These are phyloP conservation scores for Pseudoperonospora humuli DNA, from an alignment of 352 stramenopile genomes.

Conservation along the genomic window DNA sequence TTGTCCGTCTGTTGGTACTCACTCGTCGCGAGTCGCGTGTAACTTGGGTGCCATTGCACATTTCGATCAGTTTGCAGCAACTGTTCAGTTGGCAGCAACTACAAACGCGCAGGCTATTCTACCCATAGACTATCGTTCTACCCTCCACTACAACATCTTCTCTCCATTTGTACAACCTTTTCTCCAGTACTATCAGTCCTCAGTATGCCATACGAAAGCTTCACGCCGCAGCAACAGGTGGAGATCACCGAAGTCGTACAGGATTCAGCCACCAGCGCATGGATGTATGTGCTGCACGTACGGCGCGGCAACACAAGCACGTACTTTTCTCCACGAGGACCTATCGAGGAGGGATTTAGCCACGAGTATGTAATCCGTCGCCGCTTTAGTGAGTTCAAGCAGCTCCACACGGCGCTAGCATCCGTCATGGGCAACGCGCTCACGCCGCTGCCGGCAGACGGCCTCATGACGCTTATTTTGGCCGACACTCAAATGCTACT, in stretches of 20 bases:
- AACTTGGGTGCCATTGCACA: conserved; percentile 20
- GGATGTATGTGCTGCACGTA: conserved; percentile 62
- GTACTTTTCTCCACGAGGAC: conserved; percentile 24
- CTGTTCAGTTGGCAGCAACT: not conserved
- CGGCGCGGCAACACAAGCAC: conserved; percentile 26
- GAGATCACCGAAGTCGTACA: conserved; percentile 63
- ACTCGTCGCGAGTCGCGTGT: not conserved
- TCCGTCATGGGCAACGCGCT: conserved; percentile 41
- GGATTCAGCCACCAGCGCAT: conserved; percentile 39
- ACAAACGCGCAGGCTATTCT: conserved; percentile 1
- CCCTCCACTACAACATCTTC: not conserved
- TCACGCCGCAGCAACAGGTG: conserved; percentile 46
- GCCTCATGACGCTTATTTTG: conserved; percentile 55
- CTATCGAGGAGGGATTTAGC: conserved; percentile 28
- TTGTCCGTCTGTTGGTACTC: conserved; percentile 15
- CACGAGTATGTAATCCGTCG: conserved; percentile 55
- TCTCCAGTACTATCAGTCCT: not conserved
- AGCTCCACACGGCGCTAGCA: conserved; percentile 43
- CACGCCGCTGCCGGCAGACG: conserved; percentile 45
- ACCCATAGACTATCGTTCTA: not conserved
- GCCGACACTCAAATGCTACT: conserved; percentile 60
- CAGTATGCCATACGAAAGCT: conserved; percentile 74
- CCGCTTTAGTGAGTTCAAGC: conserved; percentile 62
- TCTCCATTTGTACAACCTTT: not conserved
- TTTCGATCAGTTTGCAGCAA: conserved; percentile 16